Conservation (phyloP, 1,284 basidiomycete genomes). For the Mycena sp. region DNA sequence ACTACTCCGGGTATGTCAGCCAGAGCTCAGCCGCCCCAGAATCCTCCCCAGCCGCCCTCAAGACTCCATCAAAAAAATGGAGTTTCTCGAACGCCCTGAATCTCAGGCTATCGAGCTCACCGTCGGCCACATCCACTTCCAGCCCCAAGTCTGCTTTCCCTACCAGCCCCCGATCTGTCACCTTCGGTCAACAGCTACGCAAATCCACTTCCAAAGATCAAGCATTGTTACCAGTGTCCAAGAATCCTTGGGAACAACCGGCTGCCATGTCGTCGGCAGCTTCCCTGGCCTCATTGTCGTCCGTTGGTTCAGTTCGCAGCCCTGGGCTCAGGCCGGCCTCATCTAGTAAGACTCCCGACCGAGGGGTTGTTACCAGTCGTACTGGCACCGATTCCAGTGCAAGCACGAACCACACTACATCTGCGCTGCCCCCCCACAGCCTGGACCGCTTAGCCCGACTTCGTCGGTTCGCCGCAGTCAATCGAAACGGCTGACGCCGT, state of each 20-base stretch:
- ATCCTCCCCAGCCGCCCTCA: slow-evolving; percentile 54
- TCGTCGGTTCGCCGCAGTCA: slow-evolving; percentile 72
- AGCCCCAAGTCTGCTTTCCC: slow-evolving; percentile 54
- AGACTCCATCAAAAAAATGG: slow-evolving; percentile 94
- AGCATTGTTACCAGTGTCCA: slow-evolving; percentile 51
- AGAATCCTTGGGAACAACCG: slow-evolving; percentile 69
- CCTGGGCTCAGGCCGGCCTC: slow-evolving; percentile 42
- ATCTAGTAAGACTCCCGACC: slow-evolving; percentile 62
- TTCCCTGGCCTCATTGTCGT: slow-evolving; percentile 78
- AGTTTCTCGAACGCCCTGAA: slow-evolving; percentile 93
- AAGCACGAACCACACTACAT: slow-evolving; percentile 65
- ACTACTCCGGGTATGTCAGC: slow-evolving; percentile 45
- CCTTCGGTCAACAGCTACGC: slow-evolving; percentile 65
- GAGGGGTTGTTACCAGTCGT: slow-evolving; percentile 60
- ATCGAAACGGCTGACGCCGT: slow-evolving; percentile 88
- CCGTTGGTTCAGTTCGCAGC: slow-evolving; percentile 69
- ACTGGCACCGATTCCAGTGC: slow-evolving; percentile 78
- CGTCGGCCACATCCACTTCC: slow-evolving; percentile 61
- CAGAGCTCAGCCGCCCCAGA: slow-evolving; percentile 51
- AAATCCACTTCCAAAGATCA: slow-evolving; percentile 76
- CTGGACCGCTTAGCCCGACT: slow-evolving; percentile 73
- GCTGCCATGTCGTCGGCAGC: slow-evolving; percentile 80
- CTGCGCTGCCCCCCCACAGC: slow-evolving; percentile 57
- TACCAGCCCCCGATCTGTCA: slow-evolving; percentile 60
- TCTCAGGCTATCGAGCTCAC: slow-evolving; percentile 75